Evolutionary conservation across 495 filamentous ascomycete genomes (phyloP), one percentile per base, ranked within the genome.

Genomic region (Daldinia childiae): DNA sequence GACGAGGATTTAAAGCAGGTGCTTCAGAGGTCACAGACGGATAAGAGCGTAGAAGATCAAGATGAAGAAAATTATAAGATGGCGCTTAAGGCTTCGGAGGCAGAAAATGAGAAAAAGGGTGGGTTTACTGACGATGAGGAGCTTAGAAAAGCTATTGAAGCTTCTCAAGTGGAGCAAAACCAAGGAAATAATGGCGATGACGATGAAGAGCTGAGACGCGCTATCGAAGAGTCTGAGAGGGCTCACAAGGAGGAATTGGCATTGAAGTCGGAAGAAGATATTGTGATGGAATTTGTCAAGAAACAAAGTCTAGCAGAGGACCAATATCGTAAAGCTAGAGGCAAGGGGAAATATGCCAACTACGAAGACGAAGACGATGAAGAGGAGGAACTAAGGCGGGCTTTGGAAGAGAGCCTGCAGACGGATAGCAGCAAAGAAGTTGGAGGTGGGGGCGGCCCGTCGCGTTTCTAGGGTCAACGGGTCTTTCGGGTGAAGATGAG

Each of bases 251-350:
- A 82, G 41, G 76, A 83, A 55, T 45, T 81, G 9, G 76, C 79
- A 57, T 80, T 81, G 57, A 84, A 76, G 70, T 85, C 83, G 0
- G 92, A 93, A 78, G 91, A 93, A 75, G 87, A 91, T 30, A 87
- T 91, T 66, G 85, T 94, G 27, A 74, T 94, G 76, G 89, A 92
- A 66, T 92, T 91, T 77, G 84, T 93, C n/a, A 92, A 89, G 81
- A 89, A 87, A 79, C 90, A 93, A 79, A 93, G 91, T 79, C 72
- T 93, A 21, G 84, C 85, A 0, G 91, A 93, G 79, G 87, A 88
- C 60, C 82, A 87, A 69, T 85, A 83, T 74, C 75, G 80, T 39
- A 74, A 69, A 68, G 73, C 64, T 15, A 61, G 72, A 57, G 61
- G 70, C 7, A 74, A 77, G 50, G 59, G 66, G 21, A 66, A 60